Conservation (phyloP, 2,329 filamentous ascomycete genomes). For the Uncinocarpus reesii region DNA sequence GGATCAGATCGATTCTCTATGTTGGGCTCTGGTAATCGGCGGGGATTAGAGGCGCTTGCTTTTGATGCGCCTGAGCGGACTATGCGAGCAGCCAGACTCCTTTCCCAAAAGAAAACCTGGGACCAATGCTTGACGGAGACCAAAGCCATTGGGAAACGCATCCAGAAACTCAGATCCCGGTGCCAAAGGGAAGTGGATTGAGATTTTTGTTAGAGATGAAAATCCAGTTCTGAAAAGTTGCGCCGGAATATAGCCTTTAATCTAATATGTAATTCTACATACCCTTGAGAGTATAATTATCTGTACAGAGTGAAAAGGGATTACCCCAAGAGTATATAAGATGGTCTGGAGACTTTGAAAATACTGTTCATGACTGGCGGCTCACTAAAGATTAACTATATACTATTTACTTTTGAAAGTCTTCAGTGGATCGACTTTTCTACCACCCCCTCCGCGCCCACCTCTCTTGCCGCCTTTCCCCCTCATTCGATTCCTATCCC, state of each 20-base stretch:
- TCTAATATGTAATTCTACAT: too few species aligned
- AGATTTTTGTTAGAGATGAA: slow-evolving; percentile 1
- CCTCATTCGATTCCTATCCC: slow-evolving; percentile 35
- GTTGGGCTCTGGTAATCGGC: not conserved
- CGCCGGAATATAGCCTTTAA: too few species aligned
- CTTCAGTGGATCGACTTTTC: slow-evolving; percentile 75
- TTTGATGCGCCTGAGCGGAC: too few species aligned
- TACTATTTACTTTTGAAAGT: slow-evolving; percentile 59
- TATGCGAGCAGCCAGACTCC: not conserved
- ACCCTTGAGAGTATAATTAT: too few species aligned
- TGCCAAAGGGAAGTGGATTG: slow-evolving; percentile 11
- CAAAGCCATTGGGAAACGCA: not conserved
- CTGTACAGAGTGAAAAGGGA: too few species aligned
- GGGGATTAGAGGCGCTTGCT: too few species aligned
- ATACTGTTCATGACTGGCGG: not conserved
- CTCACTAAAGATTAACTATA: not conserved
- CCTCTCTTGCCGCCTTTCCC: slow-evolving; percentile 41
- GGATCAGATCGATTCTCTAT: too few species aligned
- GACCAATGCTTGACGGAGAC: not conserved
- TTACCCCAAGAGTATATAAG: too few species aligned
- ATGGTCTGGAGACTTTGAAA: not conserved
- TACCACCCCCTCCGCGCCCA: slow-evolving; percentile 33
- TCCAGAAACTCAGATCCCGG: slow-evolving; percentile 3
- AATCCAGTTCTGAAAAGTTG: too few species aligned
- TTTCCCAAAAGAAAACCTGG: not conserved